phyloP scores from a whole-genome alignment of 805 yeast species.

The Scheffersomyces amazonensis region DNA sequence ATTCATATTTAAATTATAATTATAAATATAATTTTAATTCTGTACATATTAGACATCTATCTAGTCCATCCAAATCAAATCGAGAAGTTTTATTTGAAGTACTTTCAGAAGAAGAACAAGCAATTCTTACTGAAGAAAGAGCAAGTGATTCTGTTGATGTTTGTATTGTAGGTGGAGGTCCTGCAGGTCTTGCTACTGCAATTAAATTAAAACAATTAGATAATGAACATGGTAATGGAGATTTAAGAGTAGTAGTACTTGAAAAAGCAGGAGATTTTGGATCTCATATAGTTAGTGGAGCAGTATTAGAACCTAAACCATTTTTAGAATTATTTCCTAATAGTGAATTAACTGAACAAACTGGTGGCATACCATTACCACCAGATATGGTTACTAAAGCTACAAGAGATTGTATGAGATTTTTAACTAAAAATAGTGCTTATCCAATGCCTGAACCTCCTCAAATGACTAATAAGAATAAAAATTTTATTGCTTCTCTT shows the following conservation, averaged over 20 bases:
- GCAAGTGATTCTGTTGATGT: constrained; percentile 89
- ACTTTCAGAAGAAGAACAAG: constrained; percentile 40
- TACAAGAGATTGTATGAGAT: constrained; percentile 69
- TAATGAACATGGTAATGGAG: constrained; percentile 56
- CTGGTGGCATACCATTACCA: constrained; percentile 72
- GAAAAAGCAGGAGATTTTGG: constrained; percentile 96
- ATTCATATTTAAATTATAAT: too few species aligned
- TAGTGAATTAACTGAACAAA: constrained; percentile 49
- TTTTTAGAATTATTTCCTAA: constrained; percentile 80
- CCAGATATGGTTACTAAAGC: constrained; percentile 73
- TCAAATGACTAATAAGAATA: constrained; percentile 76
- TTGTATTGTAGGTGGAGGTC: constrained; percentile 96
- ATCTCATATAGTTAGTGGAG: constrained; percentile 88
- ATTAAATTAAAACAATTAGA: constrained; percentile 85
- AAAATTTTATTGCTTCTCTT: constrained; percentile 82
- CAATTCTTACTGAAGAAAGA: constrained; percentile 56
- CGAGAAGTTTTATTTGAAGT: background rate
- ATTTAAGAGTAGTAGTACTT: constrained; percentile 78
- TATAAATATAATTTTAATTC: too few species aligned
- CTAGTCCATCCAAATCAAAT: background rate
- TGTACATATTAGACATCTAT: too few species aligned
- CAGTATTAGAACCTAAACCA: constrained; percentile 89
- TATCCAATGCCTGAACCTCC: constrained; percentile 91
- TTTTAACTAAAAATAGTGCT: constrained; percentile 56
- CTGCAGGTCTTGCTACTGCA: constrained; percentile 95